These are phyloP conservation scores for Oropetium thomaeum DNA, from an alignment of 176 grass and related monocot species.

Conservation along the genomic window DNA sequence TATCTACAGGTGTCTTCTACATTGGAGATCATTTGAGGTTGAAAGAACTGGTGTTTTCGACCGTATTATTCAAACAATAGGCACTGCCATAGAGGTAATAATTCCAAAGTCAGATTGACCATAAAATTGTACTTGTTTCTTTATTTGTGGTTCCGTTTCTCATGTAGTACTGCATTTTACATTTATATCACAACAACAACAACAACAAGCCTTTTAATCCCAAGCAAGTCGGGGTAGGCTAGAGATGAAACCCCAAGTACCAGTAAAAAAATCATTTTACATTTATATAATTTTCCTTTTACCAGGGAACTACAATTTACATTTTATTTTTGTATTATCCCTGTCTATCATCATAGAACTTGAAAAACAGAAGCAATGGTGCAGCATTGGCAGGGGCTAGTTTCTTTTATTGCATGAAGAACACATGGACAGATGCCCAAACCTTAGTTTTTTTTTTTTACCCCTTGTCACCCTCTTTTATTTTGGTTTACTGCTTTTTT, in stretches of 20 bases:
- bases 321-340: conserved; percentile 27
- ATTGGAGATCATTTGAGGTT: conserved; percentile 99
- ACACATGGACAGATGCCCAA: conserved; percentile 11
- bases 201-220: no score
- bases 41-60: conserved; percentile 96
- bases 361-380: conserved; percentile 8
- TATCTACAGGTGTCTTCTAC: conserved; percentile 94
- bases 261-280: no score
- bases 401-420: not conserved
- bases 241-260: no score
- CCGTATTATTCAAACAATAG: conserved; percentile 90
- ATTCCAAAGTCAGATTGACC: not conserved
- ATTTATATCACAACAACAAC: no score
- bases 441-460: no score
- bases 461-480: no score
- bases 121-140: not conserved
- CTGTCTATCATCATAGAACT: not conserved
- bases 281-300: conserved; percentile 19
- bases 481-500: no score
- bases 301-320: not conserved
- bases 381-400: conserved; percentile 4
- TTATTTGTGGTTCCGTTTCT: not conserved
- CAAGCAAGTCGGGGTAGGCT: no score
- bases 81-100: conserved; percentile 85
- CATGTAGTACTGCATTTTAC: not conserved